Percentiles rank a stretch among this genome's conserved stretches.
phyloP scores from a whole-genome alignment of 2,329 filamentous ascomycete species.

The Blastomyces parvus region DNA sequence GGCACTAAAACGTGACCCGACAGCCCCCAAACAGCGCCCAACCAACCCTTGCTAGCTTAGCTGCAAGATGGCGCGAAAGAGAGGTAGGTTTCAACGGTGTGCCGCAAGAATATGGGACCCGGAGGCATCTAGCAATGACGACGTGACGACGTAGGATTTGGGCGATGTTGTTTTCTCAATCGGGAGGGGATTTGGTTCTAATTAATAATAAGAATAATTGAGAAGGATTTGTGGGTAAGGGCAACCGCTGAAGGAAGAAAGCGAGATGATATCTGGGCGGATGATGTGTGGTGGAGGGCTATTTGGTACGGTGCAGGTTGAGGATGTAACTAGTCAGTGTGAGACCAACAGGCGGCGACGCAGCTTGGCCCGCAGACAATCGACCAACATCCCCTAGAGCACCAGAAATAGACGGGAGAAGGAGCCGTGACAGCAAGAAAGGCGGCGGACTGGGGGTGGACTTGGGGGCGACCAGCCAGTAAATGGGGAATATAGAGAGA shows the following conservation, averaged over 20 bases:
- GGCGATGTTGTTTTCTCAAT: too few species aligned
- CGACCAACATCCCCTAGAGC: slow-evolving; percentile 9
- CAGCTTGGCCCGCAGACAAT: slow-evolving; percentile 23
- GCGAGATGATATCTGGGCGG: not conserved
- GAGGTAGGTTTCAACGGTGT: not conserved
- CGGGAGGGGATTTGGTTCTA: not conserved
- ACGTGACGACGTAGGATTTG: too few species aligned
- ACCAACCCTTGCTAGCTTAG: not conserved
- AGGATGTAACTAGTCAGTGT: slow-evolving; percentile 12
- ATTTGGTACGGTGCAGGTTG: not conserved
- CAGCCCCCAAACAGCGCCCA: slow-evolving; percentile 3
- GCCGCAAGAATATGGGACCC: not conserved
- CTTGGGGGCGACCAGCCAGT: too few species aligned
- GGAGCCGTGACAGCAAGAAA: not conserved
- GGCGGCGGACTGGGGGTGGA: not conserved
- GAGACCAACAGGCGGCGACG: slow-evolving; percentile 30
- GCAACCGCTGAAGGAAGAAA: not conserved
- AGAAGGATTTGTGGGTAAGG: not conserved
- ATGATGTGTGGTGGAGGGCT: not conserved
- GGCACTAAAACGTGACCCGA: not conserved
- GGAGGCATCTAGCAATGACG: not conserved
- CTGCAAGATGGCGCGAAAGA: not conserved
- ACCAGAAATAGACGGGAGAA: slow-evolving; percentile 2
- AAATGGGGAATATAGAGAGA: not conserved
- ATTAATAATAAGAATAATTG: not conserved